These are phyloP conservation scores for Leccinum uliginosum DNA, from an alignment of 768 basidiomycete species.

Conservation along the genomic window DNA sequence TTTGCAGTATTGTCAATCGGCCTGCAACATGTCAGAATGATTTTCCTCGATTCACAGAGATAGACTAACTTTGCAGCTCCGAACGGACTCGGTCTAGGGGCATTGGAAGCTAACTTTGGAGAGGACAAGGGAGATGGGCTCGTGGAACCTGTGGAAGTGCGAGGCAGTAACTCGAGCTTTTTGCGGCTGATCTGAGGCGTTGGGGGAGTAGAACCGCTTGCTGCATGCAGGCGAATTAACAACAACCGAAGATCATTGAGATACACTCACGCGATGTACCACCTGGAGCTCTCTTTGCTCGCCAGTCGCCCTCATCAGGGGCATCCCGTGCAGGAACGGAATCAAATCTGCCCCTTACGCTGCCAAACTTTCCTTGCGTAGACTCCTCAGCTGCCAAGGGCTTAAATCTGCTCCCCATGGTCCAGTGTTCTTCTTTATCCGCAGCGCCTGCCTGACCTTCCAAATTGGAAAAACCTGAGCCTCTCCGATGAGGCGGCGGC, in stretches of 20 bases:
- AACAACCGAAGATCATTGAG: slow-evolving; percentile 2
- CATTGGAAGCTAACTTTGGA: slow-evolving; percentile 59
- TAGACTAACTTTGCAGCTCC: slow-evolving; percentile 71
- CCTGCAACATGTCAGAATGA: slow-evolving; percentile 34
- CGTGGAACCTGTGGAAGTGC: slow-evolving; percentile 62
- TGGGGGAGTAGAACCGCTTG: slow-evolving; percentile 69
- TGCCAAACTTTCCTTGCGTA: slow-evolving; percentile 40
- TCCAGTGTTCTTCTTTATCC: slow-evolving; percentile 78
- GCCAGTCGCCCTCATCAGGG: slow-evolving; percentile 72
- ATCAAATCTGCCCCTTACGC: slow-evolving; percentile 48
- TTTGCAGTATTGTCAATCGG: slow-evolving; percentile 80
- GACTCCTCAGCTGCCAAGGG: slow-evolving; percentile 42
- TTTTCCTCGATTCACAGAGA: neutral
- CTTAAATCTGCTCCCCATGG: slow-evolving; percentile 71
- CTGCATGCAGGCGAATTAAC: slow-evolving; percentile 33
- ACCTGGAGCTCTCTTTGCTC: slow-evolving; percentile 42
- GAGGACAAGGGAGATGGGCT: slow-evolving; percentile 75
- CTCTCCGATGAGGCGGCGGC: slow-evolving; percentile 50
- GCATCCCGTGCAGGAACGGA: slow-evolving; percentile 48
- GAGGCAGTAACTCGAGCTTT: slow-evolving; percentile 83
- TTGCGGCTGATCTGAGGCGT: slow-evolving; percentile 76
- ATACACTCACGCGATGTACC: slow-evolving; percentile 60
- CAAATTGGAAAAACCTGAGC: slow-evolving; percentile 49
- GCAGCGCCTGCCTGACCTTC: slow-evolving; percentile 48
- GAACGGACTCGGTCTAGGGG: slow-evolving; percentile 70